Conservation (phyloP, 768 basidiomycete genomes). For the Agaricus blazei region DNA sequence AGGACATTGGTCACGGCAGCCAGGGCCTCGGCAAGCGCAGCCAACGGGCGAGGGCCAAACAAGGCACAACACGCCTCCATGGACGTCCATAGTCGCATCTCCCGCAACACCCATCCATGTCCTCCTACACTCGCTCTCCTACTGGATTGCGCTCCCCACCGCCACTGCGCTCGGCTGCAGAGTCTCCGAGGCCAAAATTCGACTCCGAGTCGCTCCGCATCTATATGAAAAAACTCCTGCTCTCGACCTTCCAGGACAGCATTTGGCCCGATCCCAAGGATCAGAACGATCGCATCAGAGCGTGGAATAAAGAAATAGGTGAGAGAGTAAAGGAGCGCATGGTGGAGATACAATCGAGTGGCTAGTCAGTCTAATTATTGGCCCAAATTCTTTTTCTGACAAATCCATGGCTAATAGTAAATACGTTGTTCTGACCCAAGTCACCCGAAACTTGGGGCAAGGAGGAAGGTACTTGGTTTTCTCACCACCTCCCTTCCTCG, state of each 20-base stretch:
- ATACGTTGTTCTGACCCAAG: slow-evolving; percentile 82
- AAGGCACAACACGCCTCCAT: slow-evolving; percentile 5
- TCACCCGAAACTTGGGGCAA: slow-evolving; percentile 80
- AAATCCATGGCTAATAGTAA: slow-evolving; percentile 44
- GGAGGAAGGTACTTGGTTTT: slow-evolving; percentile 60
- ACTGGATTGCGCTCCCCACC: slow-evolving; percentile 58
- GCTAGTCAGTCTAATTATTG: slow-evolving; percentile 57
- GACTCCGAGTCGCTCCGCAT: slow-evolving; percentile 68
- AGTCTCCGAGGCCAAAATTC: slow-evolving; percentile 58
- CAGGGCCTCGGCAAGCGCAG: background rate
- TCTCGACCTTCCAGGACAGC: slow-evolving; percentile 58
- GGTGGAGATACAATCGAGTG: slow-evolving; percentile 75
- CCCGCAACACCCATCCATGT: slow-evolving; percentile 3
- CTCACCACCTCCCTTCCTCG: slow-evolving; percentile 3
- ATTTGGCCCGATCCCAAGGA: slow-evolving; percentile 69
- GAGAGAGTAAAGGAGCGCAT: slow-evolving; percentile 84
- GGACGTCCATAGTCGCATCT: slow-evolving; percentile 9
- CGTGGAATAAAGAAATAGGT: slow-evolving; percentile 80
- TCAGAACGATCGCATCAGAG: slow-evolving; percentile 55
- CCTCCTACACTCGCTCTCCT: slow-evolving; percentile 15
- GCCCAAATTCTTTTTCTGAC: slow-evolving; percentile 10
- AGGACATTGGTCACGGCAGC: slow-evolving; percentile 45
- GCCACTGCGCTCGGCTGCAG: slow-evolving; percentile 54
- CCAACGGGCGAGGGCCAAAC: background rate
- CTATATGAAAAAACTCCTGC: slow-evolving; percentile 80